Evolutionary conservation across 2,329 filamentous ascomycete genomes (phyloP).

Genomic region (Neodidymelliopsis sp.): DNA sequence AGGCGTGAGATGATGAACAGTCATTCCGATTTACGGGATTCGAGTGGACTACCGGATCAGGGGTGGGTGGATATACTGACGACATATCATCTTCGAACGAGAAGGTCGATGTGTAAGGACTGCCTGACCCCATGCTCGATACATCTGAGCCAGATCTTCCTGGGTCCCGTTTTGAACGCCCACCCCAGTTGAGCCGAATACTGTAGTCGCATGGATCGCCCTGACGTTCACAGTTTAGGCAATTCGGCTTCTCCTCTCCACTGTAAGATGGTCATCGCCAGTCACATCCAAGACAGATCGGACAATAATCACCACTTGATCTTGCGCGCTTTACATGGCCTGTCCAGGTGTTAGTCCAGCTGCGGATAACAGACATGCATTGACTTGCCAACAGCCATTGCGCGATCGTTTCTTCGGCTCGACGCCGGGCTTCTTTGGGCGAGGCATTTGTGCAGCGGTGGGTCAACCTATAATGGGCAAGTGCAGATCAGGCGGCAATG

Average conservation of each 20-base stretch:
- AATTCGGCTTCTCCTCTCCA: slow-evolving; percentile 77
- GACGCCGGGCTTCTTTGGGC: slow-evolving; percentile 69
- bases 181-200: slow-evolving; percentile 82
- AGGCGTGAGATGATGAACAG: slow-evolving; percentile 35
- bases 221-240: slow-evolving; percentile 75
- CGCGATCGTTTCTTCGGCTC: slow-evolving; percentile 73
- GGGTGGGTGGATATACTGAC: slow-evolving; percentile 29
- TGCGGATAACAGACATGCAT: slow-evolving; percentile 6
- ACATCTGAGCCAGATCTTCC: slow-evolving; percentile 37
- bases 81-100: slow-evolving; percentile 37
- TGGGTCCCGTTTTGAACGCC: slow-evolving; percentile 68
- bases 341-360: slow-evolving; percentile 46
- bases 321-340: slow-evolving; percentile 81
- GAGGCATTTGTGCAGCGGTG: slow-evolving; percentile 61
- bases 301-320: slow-evolving; percentile 69
- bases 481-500: slow-evolving; percentile 5
- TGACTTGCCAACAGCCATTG: slow-evolving; percentile 70
- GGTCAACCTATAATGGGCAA: slow-evolving; percentile 3
- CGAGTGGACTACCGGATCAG: slow-evolving; percentile 22
- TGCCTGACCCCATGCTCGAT: slow-evolving; percentile 33
- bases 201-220: slow-evolving; percentile 81
- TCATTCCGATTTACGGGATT: slow-evolving; percentile 27
- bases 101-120: slow-evolving; percentile 41
- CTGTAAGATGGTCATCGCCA: slow-evolving; percentile 45
- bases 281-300: not conserved